Conservation (phyloP, 371 early-diverging fungal genomes). For the Apophysomyces ossiformis region DNA sequence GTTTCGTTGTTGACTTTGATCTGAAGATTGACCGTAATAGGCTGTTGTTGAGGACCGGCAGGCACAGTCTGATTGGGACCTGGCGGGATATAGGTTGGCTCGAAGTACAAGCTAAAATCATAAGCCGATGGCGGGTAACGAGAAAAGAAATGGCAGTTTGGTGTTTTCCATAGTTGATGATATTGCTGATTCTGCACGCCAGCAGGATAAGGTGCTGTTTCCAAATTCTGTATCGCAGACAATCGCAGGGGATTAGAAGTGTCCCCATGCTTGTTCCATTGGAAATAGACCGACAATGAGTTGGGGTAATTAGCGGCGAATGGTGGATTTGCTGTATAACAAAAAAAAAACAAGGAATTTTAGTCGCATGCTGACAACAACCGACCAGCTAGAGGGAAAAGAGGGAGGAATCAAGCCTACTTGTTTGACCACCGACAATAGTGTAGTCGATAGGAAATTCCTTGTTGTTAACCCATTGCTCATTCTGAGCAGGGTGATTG, state of each 20-base stretch:
- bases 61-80: slow-evolving; percentile 10
- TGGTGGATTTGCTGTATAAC: slow-evolving; percentile 14
- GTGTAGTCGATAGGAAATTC: slow-evolving; percentile 24
- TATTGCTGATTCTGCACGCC: slow-evolving; percentile 28
- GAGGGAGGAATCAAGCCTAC: slow-evolving; percentile 12
- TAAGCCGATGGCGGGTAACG: slow-evolving; percentile 26
- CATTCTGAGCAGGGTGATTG: slow-evolving; percentile 19
- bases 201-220: slow-evolving; percentile 20
- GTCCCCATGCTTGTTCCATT: slow-evolving; percentile 23
- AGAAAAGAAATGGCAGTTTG: slow-evolving; percentile 34
- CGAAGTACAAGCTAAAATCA: slow-evolving; percentile 21
- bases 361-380: background rate
- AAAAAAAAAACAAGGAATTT: background rate
- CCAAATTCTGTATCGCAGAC: slow-evolving; percentile 14
- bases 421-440: slow-evolving; percentile 29
- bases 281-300: slow-evolving; percentile 20
- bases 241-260: slow-evolving; percentile 18
- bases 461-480: slow-evolving; percentile 21
- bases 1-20: slow-evolving; percentile 27
- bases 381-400: too few species aligned
- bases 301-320: slow-evolving; percentile 25
- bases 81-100: slow-evolving; percentile 13
- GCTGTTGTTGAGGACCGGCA: slow-evolving; percentile 15
- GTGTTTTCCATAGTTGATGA: slow-evolving; percentile 19
- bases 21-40: slow-evolving; percentile 19